phyloP scores from a whole-genome alignment of 106 monocot genomes.

The Acorus gramineus region DNA sequence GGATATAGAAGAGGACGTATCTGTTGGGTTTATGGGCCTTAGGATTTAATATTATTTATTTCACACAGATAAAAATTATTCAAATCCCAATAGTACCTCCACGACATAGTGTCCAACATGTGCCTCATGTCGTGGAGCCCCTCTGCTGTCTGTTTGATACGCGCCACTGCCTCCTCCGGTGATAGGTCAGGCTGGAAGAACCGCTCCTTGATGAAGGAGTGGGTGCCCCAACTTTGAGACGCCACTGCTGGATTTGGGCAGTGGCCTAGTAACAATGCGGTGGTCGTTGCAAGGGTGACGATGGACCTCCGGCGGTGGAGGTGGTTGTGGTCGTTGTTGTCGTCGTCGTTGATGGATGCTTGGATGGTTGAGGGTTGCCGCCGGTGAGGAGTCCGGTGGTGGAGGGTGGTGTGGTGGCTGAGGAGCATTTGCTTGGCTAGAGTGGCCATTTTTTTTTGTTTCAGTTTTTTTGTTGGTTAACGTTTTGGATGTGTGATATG shows the following conservation, averaged over 20 bases:
- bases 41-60: too few species aligned
- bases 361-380: neutral
- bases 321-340: too few species aligned
- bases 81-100: constrained; percentile 12
- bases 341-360: neutral
- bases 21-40: too few species aligned
- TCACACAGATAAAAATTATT: too few species aligned
- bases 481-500: too few species aligned
- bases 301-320: neutral
- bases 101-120: constrained; percentile 90
- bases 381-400: neutral
- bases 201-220: constrained; percentile 59
- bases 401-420: constrained; percentile 5
- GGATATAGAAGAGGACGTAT: constrained; percentile 64
- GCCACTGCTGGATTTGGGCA: neutral
- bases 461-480: neutral
- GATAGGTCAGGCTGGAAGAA: constrained; percentile 68
- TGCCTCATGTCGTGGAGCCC: constrained; percentile 54
- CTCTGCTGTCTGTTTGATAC: constrained; percentile 81
- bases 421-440: constrained; percentile 37
- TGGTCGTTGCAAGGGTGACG: neutral
- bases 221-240: constrained; percentile 54
- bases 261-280: constrained; percentile 2
- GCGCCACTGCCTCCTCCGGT: constrained; percentile 63
- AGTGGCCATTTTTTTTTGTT: constrained; percentile 16